phyloP scores from a whole-genome alignment of 2,329 filamentous ascomycete genomes.

The Stemphylium beticola region DNA sequence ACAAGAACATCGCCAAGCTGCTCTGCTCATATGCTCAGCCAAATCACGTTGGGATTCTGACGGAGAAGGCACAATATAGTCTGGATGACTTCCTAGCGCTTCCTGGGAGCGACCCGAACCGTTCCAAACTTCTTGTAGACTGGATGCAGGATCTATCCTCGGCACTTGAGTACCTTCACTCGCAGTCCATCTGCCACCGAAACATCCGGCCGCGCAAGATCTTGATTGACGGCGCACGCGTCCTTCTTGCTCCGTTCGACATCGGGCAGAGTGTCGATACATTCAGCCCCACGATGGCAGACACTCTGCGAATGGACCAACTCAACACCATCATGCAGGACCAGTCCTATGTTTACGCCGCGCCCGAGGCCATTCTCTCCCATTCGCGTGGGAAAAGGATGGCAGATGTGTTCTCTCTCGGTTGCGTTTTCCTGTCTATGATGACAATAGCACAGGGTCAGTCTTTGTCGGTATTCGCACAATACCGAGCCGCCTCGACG shows the following conservation, averaged over 20 bases:
- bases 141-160: slow-evolving; percentile 51
- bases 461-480: slow-evolving; percentile 41
- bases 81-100: slow-evolving; percentile 48
- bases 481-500: slow-evolving; percentile 42
- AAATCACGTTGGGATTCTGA: slow-evolving; percentile 45
- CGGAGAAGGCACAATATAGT: slow-evolving; percentile 41
- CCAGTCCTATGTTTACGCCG: slow-evolving; percentile 47
- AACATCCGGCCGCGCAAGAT: slow-evolving; percentile 50
- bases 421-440: slow-evolving; percentile 50
- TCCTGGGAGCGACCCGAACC: slow-evolving; percentile 36
- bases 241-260: slow-evolving; percentile 47
- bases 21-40: slow-evolving; percentile 49
- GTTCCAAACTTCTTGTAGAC: slow-evolving; percentile 44
- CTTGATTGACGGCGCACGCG: slow-evolving; percentile 43
- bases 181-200: slow-evolving; percentile 46
- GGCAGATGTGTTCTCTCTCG: slow-evolving; percentile 49
- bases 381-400: slow-evolving; percentile 45
- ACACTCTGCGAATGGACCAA: slow-evolving; percentile 40
- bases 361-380: slow-evolving; percentile 47
- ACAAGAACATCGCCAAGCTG: slow-evolving; percentile 48
- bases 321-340: slow-evolving; percentile 41
- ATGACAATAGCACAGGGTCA: slow-evolving; percentile 48
- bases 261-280: slow-evolving; percentile 38
- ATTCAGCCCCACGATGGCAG: slow-evolving; percentile 36
- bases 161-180: slow-evolving; percentile 48